A percentile compares a stretch with the other conserved stretches of the same genome.
Evolutionary conservation across 2,329 filamentous ascomycete genomes (phyloP).

Genomic region (Fusarium subtropicale): DNA sequence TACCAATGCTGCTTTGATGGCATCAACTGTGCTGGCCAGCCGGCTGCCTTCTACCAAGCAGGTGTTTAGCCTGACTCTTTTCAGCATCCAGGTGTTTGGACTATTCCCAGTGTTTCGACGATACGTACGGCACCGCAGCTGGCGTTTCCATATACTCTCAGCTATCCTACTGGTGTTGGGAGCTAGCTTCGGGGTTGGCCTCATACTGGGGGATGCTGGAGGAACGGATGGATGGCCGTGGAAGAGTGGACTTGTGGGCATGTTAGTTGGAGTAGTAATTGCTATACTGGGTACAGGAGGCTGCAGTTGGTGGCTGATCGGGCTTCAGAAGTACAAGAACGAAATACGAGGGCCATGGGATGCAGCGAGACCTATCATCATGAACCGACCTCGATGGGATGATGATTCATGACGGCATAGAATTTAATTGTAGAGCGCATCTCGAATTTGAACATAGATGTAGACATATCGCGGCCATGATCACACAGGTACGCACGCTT

Average conservation of each 20-base stretch:
- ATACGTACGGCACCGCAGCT: constrained; percentile 83
- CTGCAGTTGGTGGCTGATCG: constrained; percentile 98
- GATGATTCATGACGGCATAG: constrained; percentile 45
- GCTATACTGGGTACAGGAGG: constrained; percentile 86
- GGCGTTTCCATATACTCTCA: constrained; percentile 81
- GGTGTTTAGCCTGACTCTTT: constrained; percentile 94
- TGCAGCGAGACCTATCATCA: constrained; percentile 87
- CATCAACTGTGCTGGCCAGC: constrained; percentile 91
- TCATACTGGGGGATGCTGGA: constrained; percentile 63
- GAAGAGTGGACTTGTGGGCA: constrained; percentile 74
- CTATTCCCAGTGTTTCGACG: constrained; percentile 97
- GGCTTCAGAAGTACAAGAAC: constrained; percentile 98
- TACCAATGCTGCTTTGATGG: constrained; percentile 97
- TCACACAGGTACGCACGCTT: neutral
- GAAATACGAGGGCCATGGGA: constrained; percentile 99
- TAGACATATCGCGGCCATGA: neutral
- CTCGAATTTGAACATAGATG: neutral
- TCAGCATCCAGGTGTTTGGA: constrained; percentile 97
- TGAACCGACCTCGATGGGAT: constrained; percentile 70
- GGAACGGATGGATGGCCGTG: constrained; percentile 59
- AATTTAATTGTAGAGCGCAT: neutral
- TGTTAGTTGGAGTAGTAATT: constrained; percentile 78
- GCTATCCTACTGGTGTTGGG: constrained; percentile 81
- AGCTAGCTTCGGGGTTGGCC: constrained; percentile 81
- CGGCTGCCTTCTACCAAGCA: constrained; percentile 90